These are phyloP conservation scores for Berkeleyomyces rouxiae DNA, from an alignment of 2,329 filamentous ascomycete genomes.

Conservation along the genomic window DNA sequence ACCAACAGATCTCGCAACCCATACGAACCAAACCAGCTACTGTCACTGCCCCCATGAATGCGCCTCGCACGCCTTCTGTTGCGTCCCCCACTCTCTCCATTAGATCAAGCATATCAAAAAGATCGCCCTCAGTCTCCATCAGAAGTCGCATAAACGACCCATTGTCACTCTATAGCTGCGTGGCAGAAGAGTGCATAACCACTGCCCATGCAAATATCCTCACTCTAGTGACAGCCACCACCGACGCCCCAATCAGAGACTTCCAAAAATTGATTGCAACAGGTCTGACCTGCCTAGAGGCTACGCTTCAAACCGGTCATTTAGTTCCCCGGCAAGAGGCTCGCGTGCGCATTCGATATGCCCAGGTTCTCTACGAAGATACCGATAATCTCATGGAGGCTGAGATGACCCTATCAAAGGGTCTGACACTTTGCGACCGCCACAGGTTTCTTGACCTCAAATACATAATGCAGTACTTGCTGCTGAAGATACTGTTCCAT, in stretches of 20 bases:
- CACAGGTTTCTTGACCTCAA: slow-evolving; percentile 43
- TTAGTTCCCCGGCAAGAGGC: slow-evolving; percentile 52
- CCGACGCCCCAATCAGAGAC: slow-evolving; percentile 30
- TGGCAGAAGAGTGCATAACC: slow-evolving; percentile 59
- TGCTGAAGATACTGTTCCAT: slow-evolving; percentile 53
- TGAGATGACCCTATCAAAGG: slow-evolving; percentile 55
- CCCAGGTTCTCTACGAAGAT: slow-evolving; percentile 54
- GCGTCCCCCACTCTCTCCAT: slow-evolving; percentile 27
- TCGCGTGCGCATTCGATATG: slow-evolving; percentile 52
- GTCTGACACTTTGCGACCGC: slow-evolving; percentile 50
- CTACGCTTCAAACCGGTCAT: slow-evolving; percentile 44
- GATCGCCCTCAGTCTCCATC: slow-evolving; percentile 26
- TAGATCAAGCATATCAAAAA: slow-evolving; percentile 26
- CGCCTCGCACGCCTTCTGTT: slow-evolving; percentile 21
- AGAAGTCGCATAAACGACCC: slow-evolving; percentile 31
- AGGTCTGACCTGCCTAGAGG: slow-evolving; percentile 55
- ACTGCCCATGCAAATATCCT: slow-evolving; percentile 36
- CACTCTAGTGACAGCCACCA: slow-evolving; percentile 34
- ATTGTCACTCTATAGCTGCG: slow-evolving; percentile 45
- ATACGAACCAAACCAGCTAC: slow-evolving; percentile 23
- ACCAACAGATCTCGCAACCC: slow-evolving; percentile 17
- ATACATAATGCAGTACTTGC: slow-evolving; percentile 60
- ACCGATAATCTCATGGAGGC: slow-evolving; percentile 60
- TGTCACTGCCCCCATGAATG: background rate
- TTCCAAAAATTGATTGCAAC: slow-evolving; percentile 60